A percentile compares a stretch with the other conserved stretches of the same genome.
Evolutionary conservation across 768 basidiomycete species (phyloP).

Genomic region (Cantharellus anzutake): DNA sequence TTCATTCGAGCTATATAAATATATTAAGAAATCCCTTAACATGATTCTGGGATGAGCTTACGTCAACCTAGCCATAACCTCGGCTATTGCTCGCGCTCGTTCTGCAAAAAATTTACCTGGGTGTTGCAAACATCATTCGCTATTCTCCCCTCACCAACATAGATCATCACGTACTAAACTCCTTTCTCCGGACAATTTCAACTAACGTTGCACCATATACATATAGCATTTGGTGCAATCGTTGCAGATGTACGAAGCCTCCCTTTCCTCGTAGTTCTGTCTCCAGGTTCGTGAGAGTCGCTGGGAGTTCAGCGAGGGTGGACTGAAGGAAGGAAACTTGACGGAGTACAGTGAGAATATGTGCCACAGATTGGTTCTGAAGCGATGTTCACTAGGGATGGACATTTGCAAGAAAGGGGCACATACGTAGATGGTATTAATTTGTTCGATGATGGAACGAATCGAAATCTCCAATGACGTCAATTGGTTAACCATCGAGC

Average conservation of each 20-base stretch:
- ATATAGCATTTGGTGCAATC: slow-evolving; percentile 77
- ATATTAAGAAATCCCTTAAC: background rate
- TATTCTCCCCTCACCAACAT: background rate
- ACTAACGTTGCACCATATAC: slow-evolving; percentile 83
- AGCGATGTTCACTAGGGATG: slow-evolving; percentile 12
- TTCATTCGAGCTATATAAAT: slow-evolving; percentile 27
- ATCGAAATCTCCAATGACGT: slow-evolving; percentile 36
- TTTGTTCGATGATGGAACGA: slow-evolving; percentile 38
- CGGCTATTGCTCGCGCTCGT: slow-evolving; percentile 59
- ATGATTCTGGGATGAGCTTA: slow-evolving; percentile 20
- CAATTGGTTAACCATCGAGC: slow-evolving; percentile 30
- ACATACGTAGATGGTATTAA: slow-evolving; percentile 27
- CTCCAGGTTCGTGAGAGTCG: slow-evolving; percentile 44
- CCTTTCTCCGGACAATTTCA: slow-evolving; percentile 78
- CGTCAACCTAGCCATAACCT: slow-evolving; percentile 79
- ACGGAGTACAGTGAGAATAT: slow-evolving; percentile 45
- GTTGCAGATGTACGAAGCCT: slow-evolving; percentile 77
- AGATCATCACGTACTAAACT: slow-evolving; percentile 43
- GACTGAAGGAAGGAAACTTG: slow-evolving; percentile 67
- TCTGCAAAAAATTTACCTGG: slow-evolving; percentile 68
- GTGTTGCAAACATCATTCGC: slow-evolving; percentile 3
- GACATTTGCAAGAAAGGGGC: background rate
- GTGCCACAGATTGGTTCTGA: slow-evolving; percentile 55
- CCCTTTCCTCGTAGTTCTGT: slow-evolving; percentile 53
- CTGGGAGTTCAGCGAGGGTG: slow-evolving; percentile 56